Evolutionary conservation across 768 basidiomycete species (phyloP), one percentile per base, ranked within the genome.

Genomic region (Pleurotus eryngii): DNA sequence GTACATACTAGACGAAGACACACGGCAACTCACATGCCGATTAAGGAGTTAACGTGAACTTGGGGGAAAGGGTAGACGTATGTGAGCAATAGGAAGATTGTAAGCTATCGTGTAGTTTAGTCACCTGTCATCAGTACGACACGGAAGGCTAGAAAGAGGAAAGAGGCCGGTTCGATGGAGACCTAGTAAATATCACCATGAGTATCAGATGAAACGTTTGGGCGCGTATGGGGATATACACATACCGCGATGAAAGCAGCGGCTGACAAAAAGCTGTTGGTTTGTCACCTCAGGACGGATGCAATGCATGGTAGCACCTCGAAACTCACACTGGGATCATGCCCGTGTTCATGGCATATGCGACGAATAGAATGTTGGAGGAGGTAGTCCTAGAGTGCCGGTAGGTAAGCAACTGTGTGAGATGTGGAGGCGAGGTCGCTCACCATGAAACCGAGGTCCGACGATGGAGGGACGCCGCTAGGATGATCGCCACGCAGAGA

Each of bases 281-380:
- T 17, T n/a, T 22, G 15, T 45, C 20, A 17, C 20, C 11, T 45
- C 42, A 11, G 11, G 2, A 35, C 2, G 30, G 30, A 35, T 35
- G 30, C 30, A 35, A 11, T 35, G 30, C 30, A 35, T 35, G 11
- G 11, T 35, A 35, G 30, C 30, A 35, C 30, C 7, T 11, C 30
- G 18, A 7, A 6, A 38, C 49, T 17, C 37, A 54, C 51, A 54
- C 35, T 20, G 35, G 39, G 51, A 39, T 39, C 18, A 54, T 54
- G 38, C 51, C 51, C 38, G 51, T 54, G 39, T 54, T 54, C 12
- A 54, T 20, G 18, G 51, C 51, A 42, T 54, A 54, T 17, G 51
- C 51, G 15, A 40, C 24, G 17, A 54, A 18, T 20, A 54, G n/a
- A 15, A 54, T 54, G 39, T 17, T 37, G 0, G 39, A 24, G 5